phyloP scores from a whole-genome alignment of 1,284 basidiomycete genomes.

The Inonotus obliquus region DNA sequence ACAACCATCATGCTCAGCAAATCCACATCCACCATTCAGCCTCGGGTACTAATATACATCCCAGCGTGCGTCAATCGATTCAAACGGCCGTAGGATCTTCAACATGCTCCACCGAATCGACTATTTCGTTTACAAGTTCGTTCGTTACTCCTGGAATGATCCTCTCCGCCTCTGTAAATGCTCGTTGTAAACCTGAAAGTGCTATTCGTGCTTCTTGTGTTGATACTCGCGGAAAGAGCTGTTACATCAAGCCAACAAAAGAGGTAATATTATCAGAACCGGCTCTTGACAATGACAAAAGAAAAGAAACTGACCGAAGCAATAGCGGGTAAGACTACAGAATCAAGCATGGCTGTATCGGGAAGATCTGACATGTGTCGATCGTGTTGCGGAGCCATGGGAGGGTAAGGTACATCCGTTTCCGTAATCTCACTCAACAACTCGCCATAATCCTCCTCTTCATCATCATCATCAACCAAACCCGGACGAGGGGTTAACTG shows the following conservation, averaged over 20 bases:
- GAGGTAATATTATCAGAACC: neutral
- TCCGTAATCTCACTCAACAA: constrained; percentile 3
- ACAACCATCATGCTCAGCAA: neutral
- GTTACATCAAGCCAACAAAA: constrained; percentile 11
- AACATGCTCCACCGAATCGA: constrained; percentile 87
- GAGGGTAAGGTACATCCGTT: constrained; percentile 15
- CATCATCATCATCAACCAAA: constrained; percentile 45
- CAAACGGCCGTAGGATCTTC: constrained; percentile 42
- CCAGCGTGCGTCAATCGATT: neutral
- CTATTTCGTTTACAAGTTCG: constrained; percentile 82
- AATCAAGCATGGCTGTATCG: constrained; percentile 87
- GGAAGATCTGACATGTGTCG: constrained; percentile 52
- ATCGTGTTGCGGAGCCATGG: constrained; percentile 36
- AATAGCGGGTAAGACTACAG: constrained; percentile 90
- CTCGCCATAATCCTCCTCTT: constrained; percentile 40
- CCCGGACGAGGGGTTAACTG: constrained; percentile 38
- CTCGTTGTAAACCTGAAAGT: constrained; percentile 78
- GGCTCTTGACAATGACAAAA: constrained; percentile 4
- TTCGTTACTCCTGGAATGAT: constrained; percentile 81
- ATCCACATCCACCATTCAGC: neutral
- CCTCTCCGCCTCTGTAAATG: constrained; percentile 88
- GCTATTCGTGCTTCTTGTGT: constrained; percentile 83
- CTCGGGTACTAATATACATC: too few relatives aligned
- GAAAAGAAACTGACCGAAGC: constrained; percentile 64
- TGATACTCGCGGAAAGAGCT: constrained; percentile 87